Conservation (phyloP, 2,329 filamentous ascomycete genomes). For the Cercospora nicotianae region DNA sequence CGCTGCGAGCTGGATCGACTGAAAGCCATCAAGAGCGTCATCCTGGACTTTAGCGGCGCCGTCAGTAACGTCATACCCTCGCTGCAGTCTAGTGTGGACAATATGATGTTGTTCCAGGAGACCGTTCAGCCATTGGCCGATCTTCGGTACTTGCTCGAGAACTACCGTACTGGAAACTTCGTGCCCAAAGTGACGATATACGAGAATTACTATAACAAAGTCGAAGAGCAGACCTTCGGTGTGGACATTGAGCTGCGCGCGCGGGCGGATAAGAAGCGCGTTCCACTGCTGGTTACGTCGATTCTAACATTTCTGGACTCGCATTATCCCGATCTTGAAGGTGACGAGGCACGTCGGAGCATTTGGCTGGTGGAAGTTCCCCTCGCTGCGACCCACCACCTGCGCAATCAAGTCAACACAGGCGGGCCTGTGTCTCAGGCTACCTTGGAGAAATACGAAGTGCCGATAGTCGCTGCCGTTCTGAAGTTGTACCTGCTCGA, state of each 20-base stretch:
- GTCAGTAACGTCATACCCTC: conserved; percentile 98
- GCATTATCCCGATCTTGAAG: conserved; percentile 95
- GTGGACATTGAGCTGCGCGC: conserved; percentile 96
- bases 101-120: conserved; percentile 99
- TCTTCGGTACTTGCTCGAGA: conserved; percentile 90
- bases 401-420: conserved; percentile 81
- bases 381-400: conserved; percentile 76
- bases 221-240: conserved; percentile 96
- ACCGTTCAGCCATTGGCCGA: conserved; percentile 93
- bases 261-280: conserved; percentile 89
- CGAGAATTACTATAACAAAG: conserved; percentile 98
- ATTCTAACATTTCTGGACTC: conserved; percentile 94
- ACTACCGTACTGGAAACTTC: conserved; percentile 92
- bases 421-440: conserved; percentile 77
- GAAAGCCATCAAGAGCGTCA: conserved; percentile 96
- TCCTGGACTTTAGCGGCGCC: conserved; percentile 94
- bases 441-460: conserved; percentile 81
- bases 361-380: conserved; percentile 96
- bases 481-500: conserved; percentile 94
- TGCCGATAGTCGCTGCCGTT: conserved; percentile 88
- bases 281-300: conserved; percentile 87
- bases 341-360: conserved; percentile 84
- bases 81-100: conserved; percentile 91
- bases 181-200: conserved; percentile 88
- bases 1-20: conserved; percentile 93